Conservation (phyloP, 176 grass and related monocot genomes). For the Oryza punctata region DNA sequence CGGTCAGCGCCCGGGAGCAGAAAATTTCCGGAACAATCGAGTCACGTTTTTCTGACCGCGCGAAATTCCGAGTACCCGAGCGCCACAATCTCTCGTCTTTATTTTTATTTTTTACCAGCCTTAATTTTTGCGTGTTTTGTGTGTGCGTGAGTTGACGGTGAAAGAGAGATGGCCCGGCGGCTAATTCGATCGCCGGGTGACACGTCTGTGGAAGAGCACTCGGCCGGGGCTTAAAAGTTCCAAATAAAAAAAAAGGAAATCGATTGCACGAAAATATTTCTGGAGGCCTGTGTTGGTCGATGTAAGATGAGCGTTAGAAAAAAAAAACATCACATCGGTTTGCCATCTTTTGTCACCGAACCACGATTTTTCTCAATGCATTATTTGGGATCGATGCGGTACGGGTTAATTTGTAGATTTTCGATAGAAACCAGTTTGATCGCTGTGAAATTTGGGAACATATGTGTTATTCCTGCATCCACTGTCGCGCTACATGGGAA, state of each 20-base stretch:
- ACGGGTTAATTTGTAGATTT: not conserved
- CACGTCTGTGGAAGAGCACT: not conserved
- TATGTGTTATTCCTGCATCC: not conserved
- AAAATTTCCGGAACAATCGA: slow-evolving; percentile 1
- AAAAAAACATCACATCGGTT: no score
- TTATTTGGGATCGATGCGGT: not conserved
- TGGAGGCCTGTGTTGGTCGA: no score
- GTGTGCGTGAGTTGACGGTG: not conserved
- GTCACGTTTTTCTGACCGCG: slow-evolving; percentile 28
- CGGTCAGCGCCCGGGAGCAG: not conserved
- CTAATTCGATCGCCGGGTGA: not conserved
- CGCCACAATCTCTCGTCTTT: not conserved
- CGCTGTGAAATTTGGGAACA: not conserved
- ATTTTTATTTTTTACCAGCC: not conserved
- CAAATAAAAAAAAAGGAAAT: no score
- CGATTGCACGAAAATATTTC: not conserved
- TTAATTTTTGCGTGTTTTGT: not conserved
- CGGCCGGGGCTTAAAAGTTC: no score
- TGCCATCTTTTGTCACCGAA: not conserved
- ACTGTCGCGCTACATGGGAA: no score
- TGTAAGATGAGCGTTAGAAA: no score
- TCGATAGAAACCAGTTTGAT: not conserved
- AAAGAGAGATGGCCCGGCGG: not conserved
- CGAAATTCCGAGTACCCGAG: slow-evolving; percentile 8
- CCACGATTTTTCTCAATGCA: not conserved